A percentile compares a stretch with the other conserved stretches of the same genome.
phyloP scores from a whole-genome alignment of 2,329 filamentous ascomycete species.

The Paecilomyces fulvus region DNA sequence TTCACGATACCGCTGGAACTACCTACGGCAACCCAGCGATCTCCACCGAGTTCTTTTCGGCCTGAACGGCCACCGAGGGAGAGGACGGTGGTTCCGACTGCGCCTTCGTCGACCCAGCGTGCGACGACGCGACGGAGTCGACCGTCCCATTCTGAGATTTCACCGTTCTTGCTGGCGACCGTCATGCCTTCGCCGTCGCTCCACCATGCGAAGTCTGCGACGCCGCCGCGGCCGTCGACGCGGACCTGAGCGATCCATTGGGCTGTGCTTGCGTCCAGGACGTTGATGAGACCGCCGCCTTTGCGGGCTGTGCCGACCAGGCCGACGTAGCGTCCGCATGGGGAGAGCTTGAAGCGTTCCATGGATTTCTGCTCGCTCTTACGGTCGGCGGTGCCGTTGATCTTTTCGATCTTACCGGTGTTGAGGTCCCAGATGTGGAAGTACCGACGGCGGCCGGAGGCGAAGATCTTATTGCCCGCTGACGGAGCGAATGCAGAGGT shows the following conservation, averaged over 20 bases:
- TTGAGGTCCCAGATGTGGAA: constrained; percentile 92
- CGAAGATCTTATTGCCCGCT: constrained; percentile 69
- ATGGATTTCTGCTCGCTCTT: constrained; percentile 77
- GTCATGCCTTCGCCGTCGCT: constrained; percentile 70
- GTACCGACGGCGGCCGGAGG: constrained; percentile 78
- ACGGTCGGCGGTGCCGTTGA: constrained; percentile 61
- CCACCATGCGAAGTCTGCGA: constrained; percentile 94
- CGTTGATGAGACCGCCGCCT: constrained; percentile 79
- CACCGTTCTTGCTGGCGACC: constrained; percentile 76
- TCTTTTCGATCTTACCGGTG: constrained; percentile 73
- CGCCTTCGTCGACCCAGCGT: constrained; percentile 84
- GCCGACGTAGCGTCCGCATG: constrained; percentile 78
- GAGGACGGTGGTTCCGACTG: constrained; percentile 74
- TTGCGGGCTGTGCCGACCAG: constrained; percentile 72
- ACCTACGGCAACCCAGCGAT: constrained; percentile 84
- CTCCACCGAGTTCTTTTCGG: constrained; percentile 51
- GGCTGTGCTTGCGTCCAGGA: constrained; percentile 68
- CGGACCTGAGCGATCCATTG: constrained; percentile 83
- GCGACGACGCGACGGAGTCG: constrained; percentile 60
- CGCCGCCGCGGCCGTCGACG: constrained; percentile 70
- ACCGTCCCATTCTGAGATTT: constrained; percentile 83
- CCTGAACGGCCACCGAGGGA: constrained; percentile 54
- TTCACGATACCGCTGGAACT: constrained; percentile 84
- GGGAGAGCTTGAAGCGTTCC: constrained; percentile 82
- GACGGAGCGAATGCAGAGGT: constrained; percentile 72